Conservation (phyloP, 805 yeast species). For the Saccharomycopsis fodiens region DNA sequence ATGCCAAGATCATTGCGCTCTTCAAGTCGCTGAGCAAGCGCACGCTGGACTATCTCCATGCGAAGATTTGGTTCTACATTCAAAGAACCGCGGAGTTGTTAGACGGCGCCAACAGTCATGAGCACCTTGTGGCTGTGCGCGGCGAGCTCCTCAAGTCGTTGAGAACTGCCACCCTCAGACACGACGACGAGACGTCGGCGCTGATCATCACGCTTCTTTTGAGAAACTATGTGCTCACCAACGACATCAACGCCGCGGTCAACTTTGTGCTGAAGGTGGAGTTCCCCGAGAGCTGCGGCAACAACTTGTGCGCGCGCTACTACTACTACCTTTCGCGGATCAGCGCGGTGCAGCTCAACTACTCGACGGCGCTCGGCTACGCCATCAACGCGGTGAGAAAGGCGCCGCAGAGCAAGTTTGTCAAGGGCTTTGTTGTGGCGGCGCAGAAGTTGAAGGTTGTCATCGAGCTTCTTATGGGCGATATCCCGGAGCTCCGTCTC, state of each 20-base stretch:
- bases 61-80: slow-evolving; percentile 91
- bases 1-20: slow-evolving; percentile 39
- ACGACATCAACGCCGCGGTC: slow-evolving; percentile 81
- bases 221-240: slow-evolving; percentile 68
- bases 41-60: slow-evolving; percentile 75
- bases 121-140: slow-evolving; percentile 50
- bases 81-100: slow-evolving; percentile 67
- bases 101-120: slow-evolving; percentile 25
- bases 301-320: slow-evolving; percentile 86
- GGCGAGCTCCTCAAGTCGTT: slow-evolving; percentile 64
- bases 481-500: slow-evolving; percentile 80
- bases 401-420: slow-evolving; percentile 83
- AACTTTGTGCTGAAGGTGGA: slow-evolving; percentile 83
- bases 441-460: slow-evolving; percentile 83
- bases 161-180: slow-evolving; percentile 85
- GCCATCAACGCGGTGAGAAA: slow-evolving; percentile 93
- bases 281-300: slow-evolving; percentile 79
- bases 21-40: slow-evolving; percentile 67
- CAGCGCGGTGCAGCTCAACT: slow-evolving; percentile 85
- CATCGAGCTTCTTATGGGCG: slow-evolving; percentile 92
- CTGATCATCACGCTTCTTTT: slow-evolving; percentile 77
- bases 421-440: slow-evolving; percentile 81
- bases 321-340: slow-evolving; percentile 87
- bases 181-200: slow-evolving; percentile 88
- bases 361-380: slow-evolving; percentile 82